Percentiles rank a stretch among this genome's conserved stretches.
Conservation (phyloP, 305 asterid genomes). For the Fraxinus sp. region DNA sequence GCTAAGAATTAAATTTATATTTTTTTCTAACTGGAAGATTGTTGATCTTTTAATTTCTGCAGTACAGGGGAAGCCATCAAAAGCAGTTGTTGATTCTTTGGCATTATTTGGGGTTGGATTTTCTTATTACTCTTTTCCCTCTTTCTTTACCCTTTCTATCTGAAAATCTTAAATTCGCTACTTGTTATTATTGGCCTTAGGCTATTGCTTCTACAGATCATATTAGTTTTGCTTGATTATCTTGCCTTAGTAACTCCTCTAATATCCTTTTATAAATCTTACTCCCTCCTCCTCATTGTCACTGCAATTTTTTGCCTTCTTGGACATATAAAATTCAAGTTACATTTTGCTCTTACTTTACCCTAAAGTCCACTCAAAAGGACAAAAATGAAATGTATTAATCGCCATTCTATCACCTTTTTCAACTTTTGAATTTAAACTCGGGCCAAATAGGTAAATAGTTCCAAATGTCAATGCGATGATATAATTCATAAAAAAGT, state of each 20-base stretch:
- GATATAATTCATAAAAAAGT: not conserved
- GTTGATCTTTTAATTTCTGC: conserved; percentile 37
- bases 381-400: not conserved
- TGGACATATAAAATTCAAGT: not conserved
- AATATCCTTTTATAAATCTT: not conserved
- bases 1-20: conserved; percentile 19
- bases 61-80: conserved; percentile 93
- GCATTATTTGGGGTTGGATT: conserved; percentile 91
- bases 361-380: not conserved
- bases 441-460: not conserved
- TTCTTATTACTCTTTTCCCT: conserved; percentile 25
- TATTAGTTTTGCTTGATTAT: not conserved
- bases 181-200: conserved; percentile 11
- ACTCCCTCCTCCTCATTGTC: not conserved
- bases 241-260: not conserved
- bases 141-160: not conserved
- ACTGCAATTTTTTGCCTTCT: not conserved
- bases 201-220: conserved; percentile 2
- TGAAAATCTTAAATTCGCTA: conserved; percentile 7
- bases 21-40: conserved; percentile 21
- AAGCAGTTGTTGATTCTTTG: conserved; percentile 74
- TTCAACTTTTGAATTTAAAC: not conserved
- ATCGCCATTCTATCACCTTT: not conserved
- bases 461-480: not conserved
- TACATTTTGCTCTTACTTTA: not conserved